Conservation (phyloP, 2,329 filamentous ascomycete genomes). For the Sclerotinia nivalis region DNA sequence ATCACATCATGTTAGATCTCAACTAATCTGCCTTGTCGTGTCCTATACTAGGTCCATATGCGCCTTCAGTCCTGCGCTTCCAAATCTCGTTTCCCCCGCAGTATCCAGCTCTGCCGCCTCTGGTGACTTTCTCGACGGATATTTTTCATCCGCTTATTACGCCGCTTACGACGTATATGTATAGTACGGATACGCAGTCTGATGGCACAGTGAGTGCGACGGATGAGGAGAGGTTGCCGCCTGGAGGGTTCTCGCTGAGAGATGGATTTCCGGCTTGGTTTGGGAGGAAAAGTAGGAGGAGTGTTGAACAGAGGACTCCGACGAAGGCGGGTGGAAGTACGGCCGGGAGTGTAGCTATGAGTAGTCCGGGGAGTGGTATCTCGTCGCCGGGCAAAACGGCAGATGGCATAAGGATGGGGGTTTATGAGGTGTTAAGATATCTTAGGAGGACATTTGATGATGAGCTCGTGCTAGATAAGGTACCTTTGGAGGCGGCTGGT, state of each 20-base stretch:
- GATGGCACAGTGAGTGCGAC: slow-evolving; percentile 78
- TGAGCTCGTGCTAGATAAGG: slow-evolving; percentile 71
- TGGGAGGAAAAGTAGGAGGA: slow-evolving; percentile 50
- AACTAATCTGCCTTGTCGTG: not conserved
- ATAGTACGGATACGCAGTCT: slow-evolving; percentile 75
- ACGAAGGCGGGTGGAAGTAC: slow-evolving; percentile 29
- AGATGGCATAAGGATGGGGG: slow-evolving; percentile 44
- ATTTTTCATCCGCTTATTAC: slow-evolving; percentile 94
- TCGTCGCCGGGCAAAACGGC: slow-evolving; percentile 17
- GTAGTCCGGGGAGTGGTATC: slow-evolving; percentile 13
- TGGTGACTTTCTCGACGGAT: slow-evolving; percentile 86
- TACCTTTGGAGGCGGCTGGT: slow-evolving; percentile 79
- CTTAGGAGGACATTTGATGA: slow-evolving; percentile 81
- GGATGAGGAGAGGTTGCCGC: slow-evolving; percentile 79
- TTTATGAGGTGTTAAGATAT: slow-evolving; percentile 74
- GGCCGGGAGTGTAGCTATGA: slow-evolving; percentile 29
- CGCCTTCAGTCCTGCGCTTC: slow-evolving; percentile 83
- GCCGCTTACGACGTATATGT: slow-evolving; percentile 91
- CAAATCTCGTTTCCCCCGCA: slow-evolving; percentile 81
- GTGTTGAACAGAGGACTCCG: slow-evolving; percentile 33
- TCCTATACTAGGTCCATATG: slow-evolving; percentile 71
- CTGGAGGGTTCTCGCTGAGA: slow-evolving; percentile 84
- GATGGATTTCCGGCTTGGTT: slow-evolving; percentile 95
- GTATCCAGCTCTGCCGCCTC: slow-evolving; percentile 77
- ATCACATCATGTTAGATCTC: slow-evolving; percentile 14